Percentiles rank a stretch among this genome's conserved stretches.
phyloP scores from a whole-genome alignment of 768 basidiomycete species.

The Amanita molliuscula region DNA sequence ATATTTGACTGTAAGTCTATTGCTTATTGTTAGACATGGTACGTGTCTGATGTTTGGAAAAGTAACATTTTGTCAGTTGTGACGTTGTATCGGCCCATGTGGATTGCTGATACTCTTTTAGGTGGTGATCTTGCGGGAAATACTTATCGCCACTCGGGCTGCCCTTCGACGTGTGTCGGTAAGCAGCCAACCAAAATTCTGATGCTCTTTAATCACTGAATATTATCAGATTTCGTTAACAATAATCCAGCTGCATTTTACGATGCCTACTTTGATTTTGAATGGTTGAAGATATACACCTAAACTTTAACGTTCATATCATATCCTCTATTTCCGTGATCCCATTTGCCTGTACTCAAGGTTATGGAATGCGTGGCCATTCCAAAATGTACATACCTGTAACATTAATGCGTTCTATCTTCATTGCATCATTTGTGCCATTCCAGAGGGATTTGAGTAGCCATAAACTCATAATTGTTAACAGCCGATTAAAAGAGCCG shows the following conservation, averaged over 20 bases:
- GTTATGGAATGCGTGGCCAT: no score
- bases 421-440: no score
- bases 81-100: neutral
- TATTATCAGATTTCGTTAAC: conserved; percentile 44
- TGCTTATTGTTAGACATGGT: no score
- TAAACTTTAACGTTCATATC: neutral
- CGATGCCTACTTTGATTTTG: conserved; percentile 66
- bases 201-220: neutral
- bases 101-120: conserved; percentile 10
- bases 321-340: neutral
- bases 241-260: conserved; percentile 56
- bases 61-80: conserved; percentile 52
- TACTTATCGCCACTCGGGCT: conserved; percentile 35
- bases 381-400: no score
- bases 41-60: neutral
- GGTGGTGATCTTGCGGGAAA: conserved; percentile 53
- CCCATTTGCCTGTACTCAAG: no score
- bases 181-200: conserved; percentile 11
- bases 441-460: no score
- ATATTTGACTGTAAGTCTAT: conserved; percentile 43
- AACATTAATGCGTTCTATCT: no score
- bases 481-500: conserved; percentile 90
- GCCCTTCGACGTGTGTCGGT: conserved; percentile 45
- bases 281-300: conserved; percentile 36
- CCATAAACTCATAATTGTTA: conserved; percentile 97